Percentiles rank a stretch among this genome's conserved stretches.
phyloP scores from a whole-genome alignment of 495 filamentous ascomycete genomes.

The Aspergillus campestris region DNA sequence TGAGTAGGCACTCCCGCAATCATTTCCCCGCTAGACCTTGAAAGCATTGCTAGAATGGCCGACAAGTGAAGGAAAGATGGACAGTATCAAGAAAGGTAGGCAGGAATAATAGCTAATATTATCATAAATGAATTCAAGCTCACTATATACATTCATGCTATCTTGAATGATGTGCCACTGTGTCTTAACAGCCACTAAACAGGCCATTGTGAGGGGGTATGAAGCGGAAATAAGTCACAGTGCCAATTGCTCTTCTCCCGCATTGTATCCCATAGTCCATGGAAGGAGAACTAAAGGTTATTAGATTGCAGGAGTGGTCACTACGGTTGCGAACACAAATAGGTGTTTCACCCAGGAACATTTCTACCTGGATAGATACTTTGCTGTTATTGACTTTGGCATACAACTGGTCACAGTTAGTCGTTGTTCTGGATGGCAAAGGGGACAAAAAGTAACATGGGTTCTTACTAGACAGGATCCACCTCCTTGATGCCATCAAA shows the following conservation, averaged over 20 bases:
- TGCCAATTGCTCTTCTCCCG: conserved; percentile 53
- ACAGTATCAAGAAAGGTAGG: too few species aligned
- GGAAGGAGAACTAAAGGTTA: conserved; percentile 47
- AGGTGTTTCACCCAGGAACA: background rate
- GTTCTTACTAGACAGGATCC: conserved; percentile 76
- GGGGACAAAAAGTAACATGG: background rate
- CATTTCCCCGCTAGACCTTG: too few species aligned
- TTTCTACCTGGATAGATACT: conserved; percentile 36
- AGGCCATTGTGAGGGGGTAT: conserved; percentile 35
- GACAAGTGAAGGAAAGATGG: background rate
- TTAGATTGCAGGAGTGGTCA: conserved; percentile 62
- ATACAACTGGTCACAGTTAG: conserved; percentile 50
- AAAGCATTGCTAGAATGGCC: background rate
- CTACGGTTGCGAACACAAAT: conserved; percentile 5
- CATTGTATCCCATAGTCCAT: conserved; percentile 64
- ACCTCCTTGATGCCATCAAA: conserved; percentile 70
- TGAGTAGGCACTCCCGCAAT: background rate
- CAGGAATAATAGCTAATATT: too few species aligned
- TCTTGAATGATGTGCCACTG: conserved; percentile 32
- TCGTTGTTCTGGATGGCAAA: background rate
- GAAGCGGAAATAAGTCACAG: conserved; percentile 43
- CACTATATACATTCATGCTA: too few species aligned
- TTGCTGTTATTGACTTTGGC: conserved; percentile 57
- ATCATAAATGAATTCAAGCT: too few species aligned
- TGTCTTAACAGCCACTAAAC: conserved; percentile 31